Conservation (phyloP, 306 rosid genomes). For the Elaeagnus macrophylla region DNA sequence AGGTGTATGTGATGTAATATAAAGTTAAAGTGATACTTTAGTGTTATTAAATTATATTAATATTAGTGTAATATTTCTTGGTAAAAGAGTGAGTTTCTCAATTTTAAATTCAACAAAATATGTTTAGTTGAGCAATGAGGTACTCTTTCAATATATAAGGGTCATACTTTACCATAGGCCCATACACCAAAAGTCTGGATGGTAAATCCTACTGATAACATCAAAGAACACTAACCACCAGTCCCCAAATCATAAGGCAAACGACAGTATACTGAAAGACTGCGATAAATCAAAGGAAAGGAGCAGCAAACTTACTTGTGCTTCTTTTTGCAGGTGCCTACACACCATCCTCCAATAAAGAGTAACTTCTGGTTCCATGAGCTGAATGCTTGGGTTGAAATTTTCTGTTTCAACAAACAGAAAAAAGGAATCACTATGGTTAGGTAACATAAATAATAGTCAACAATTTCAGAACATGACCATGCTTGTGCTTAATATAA, state of each 20-base stretch:
- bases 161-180: not conserved
- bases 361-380: constrained; percentile 86
- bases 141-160: not conserved
- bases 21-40: no score
- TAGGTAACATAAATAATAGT: not conserved
- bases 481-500: no score
- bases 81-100: no score
- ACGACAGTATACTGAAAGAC: not conserved
- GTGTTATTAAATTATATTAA: no score
- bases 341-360: constrained; percentile 80
- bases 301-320: constrained; percentile 54
- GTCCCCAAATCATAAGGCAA: not conserved
- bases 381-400: constrained; percentile 40
- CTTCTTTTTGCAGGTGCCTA: constrained; percentile 65
- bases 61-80: no score
- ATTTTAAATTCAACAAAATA: no score
- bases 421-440: constrained; percentile 21
- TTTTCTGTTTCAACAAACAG: constrained; percentile 25
- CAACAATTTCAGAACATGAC: not conserved
- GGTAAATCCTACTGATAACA: not conserved
- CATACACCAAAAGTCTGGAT: not conserved
- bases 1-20: no score
- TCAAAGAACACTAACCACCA: not conserved
- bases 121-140: not conserved
- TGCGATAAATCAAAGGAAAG: not conserved